Evolutionary conservation across 331 rosid genomes (phyloP).

Genomic region (Prunus yedoensis): DNA sequence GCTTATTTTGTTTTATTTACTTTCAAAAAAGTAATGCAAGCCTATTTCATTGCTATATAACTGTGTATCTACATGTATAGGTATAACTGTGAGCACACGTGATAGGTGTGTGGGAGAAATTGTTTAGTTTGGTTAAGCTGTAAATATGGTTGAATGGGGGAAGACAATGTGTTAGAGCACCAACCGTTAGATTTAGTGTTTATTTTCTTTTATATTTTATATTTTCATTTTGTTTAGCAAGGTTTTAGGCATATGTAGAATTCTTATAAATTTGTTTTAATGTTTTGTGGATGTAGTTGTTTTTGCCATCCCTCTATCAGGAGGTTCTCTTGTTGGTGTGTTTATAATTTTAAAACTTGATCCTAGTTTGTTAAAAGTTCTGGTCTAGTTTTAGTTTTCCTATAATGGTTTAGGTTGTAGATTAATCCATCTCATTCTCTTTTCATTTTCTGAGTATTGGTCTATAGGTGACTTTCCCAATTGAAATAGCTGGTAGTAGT

Average conservation of each 20-base stretch:
- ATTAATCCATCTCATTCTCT: neutral
- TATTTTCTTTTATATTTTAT: neutral
- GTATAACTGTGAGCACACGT: too few species aligned
- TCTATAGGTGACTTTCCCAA: constrained; percentile 9
- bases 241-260: neutral
- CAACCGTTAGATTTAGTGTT: neutral
- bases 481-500: neutral
- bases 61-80: too few species aligned
- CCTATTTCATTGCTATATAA: too few species aligned
- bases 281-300: too few species aligned
- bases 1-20: neutral
- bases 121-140: neutral
- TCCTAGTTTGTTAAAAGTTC: neutral
- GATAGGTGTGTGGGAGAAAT: neutral
- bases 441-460: neutral
- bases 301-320: neutral
- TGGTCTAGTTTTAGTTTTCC: neutral
- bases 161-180: neutral
- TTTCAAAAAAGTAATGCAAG: neutral
- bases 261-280: too few species aligned
- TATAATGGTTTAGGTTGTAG: neutral
- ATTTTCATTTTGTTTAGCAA: neutral
- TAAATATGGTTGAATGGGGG: neutral
- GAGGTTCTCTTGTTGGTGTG: neutral
- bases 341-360: neutral